Percentiles rank a stretch among this genome's conserved stretches.
Evolutionary conservation across 164 flowering plant species (phyloP).

Genomic region (Macadamia tetraphylla): DNA sequence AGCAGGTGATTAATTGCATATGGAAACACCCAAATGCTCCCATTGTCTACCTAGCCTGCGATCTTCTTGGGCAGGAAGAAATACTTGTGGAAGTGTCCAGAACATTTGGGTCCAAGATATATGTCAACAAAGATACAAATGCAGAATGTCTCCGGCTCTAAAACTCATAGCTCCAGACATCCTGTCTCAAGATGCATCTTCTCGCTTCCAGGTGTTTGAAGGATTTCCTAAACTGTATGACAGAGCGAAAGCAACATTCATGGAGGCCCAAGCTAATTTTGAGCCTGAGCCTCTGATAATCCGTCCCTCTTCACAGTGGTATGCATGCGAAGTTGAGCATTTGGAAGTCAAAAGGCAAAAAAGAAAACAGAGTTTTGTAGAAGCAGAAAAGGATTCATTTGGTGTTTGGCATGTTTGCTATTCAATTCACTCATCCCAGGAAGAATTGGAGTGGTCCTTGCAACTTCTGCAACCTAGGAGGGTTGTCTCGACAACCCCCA

Average conservation of each 20-base stretch:
- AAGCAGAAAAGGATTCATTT: slow-evolving; percentile 57
- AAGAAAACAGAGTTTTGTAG: slow-evolving; percentile 27
- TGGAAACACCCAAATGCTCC: slow-evolving; percentile 90
- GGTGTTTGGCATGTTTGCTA: slow-evolving; percentile 93
- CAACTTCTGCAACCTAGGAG: slow-evolving; percentile 70
- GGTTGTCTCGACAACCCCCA: slow-evolving; percentile 78
- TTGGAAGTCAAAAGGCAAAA: slow-evolving; percentile 24
- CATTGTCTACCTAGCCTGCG: slow-evolving; percentile 64
- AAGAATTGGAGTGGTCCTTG: slow-evolving; percentile 80
- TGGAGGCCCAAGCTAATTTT: slow-evolving; percentile 41
- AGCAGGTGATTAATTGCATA: slow-evolving; percentile 81
- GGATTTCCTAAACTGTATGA: slow-evolving; percentile 65
- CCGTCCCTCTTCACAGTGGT: slow-evolving; percentile 90
- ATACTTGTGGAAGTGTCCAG: slow-evolving; percentile 54
- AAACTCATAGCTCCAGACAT: slow-evolving; percentile 54
- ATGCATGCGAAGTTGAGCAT: slow-evolving; percentile 48
- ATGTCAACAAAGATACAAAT: slow-evolving; percentile 42
- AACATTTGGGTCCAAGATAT: slow-evolving; percentile 82
- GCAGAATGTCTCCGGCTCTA: slow-evolving; percentile 45
- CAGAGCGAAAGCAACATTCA: slow-evolving; percentile 52
- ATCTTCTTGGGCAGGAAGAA: slow-evolving; percentile 86
- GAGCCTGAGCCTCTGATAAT: slow-evolving; percentile 76
- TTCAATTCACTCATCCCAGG: slow-evolving; percentile 80
- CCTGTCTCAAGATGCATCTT: slow-evolving; percentile 53
- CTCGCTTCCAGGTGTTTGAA: slow-evolving; percentile 65